Percentiles rank a stretch among this genome's conserved stretches.
These are phyloP conservation scores for Malus asiatica DNA, from an alignment of 306 rosid species.

Conservation along the genomic window DNA sequence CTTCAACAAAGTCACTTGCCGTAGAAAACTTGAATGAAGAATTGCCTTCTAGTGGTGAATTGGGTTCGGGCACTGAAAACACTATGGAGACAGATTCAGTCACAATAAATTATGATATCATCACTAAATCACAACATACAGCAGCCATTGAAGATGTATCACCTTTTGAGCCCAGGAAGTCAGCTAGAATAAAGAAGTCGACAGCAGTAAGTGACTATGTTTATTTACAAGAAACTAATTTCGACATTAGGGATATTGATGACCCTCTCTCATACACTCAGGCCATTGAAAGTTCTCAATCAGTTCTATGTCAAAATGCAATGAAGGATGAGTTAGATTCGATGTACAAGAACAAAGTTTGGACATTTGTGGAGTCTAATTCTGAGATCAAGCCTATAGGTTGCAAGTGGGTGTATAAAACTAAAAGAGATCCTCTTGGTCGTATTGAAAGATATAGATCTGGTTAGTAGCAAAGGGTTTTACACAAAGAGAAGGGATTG, in stretches of 20 bases:
- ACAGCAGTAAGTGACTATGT: background rate
- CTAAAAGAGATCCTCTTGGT: background rate
- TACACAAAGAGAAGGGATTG: background rate
- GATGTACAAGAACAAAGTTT: background rate
- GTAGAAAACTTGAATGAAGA: background rate
- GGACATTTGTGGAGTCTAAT: background rate
- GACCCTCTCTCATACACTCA: background rate
- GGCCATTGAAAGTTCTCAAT: background rate
- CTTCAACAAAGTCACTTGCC: fast-evolving
- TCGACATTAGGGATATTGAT: background rate
- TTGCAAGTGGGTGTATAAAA: background rate
- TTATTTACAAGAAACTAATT: too few relatives aligned
- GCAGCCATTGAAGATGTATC: fast-evolving
- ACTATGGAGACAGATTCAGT: too few relatives aligned
- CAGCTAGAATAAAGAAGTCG: too few relatives aligned
- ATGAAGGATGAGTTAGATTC: background rate
- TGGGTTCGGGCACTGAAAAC: too few relatives aligned
- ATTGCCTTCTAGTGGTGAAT: too few relatives aligned
- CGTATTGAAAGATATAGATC: background rate
- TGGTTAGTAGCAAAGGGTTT: background rate
- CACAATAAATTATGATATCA: fast-evolving
- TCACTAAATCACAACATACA: too few relatives aligned
- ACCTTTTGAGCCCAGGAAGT: too few relatives aligned
- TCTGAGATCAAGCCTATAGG: background rate
- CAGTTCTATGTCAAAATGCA: background rate